Evolutionary conservation across 2,329 filamentous ascomycete species (phyloP).

Genomic region (Calonectria henricotiae): DNA sequence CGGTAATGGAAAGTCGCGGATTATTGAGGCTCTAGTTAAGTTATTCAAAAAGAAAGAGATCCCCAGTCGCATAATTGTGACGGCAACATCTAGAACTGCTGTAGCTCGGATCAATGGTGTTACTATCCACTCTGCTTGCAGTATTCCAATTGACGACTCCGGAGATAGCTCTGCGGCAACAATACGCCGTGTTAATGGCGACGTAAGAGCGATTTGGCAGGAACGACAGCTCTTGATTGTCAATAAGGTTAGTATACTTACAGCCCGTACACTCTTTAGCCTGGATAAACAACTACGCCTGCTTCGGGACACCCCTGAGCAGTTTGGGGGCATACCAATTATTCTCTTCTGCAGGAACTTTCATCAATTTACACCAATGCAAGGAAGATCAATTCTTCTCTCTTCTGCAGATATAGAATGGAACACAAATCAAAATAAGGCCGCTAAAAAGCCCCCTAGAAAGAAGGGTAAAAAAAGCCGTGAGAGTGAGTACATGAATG

Average conservation of each 20-base stretch:
- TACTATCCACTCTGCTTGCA: constrained; percentile 38
- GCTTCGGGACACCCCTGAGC: background rate
- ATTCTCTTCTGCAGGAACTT: constrained; percentile 9
- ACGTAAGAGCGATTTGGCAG: background rate
- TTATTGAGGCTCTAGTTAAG: background rate
- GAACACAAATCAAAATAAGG: background rate
- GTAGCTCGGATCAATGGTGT: constrained; percentile 37
- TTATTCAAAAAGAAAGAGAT: background rate
- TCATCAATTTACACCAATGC: background rate
- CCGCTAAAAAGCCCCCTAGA: background rate
- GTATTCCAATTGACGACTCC: background rate
- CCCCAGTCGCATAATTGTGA: constrained; percentile 9
- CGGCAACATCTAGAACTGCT: constrained; percentile 26
- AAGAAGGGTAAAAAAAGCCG: background rate
- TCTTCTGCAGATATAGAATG: background rate
- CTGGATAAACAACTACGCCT: background rate
- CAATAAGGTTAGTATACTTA: background rate
- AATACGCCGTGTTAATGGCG: background rate
- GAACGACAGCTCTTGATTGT: background rate
- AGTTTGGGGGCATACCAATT: background rate
- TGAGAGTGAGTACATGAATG: background rate
- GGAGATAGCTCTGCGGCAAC: background rate
- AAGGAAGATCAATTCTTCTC: background rate
- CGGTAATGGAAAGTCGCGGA: constrained; percentile 22
- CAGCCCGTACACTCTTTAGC: background rate